Percentiles rank a stretch among this genome's conserved stretches.
Conservation (phyloP, 176 grass and related monocot genomes). For the Oryza nivara region DNA sequence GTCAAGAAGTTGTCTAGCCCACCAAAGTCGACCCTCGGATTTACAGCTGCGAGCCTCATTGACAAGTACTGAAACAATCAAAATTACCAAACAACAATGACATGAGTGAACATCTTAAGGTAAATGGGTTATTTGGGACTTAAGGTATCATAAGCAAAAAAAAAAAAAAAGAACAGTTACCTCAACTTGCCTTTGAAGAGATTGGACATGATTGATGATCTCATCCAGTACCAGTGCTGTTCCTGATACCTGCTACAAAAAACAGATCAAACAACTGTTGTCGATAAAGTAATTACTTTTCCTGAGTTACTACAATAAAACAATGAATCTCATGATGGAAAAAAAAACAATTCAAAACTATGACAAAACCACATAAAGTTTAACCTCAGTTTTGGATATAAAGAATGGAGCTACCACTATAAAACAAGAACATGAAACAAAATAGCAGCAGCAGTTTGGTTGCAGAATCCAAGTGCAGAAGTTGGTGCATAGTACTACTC, state of each 20-base stretch:
- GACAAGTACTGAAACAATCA: conserved; percentile 69
- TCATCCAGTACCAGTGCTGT: conserved; percentile 91
- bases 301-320: background rate
- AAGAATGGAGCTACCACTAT: background rate
- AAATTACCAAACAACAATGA: conserved; percentile 18
- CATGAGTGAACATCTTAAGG: background rate
- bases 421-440: background rate
- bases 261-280: background rate
- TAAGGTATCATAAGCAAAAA: conserved; percentile 10
- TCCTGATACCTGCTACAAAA: conserved; percentile 74
- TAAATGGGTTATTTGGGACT: background rate
- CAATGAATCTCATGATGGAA: background rate
- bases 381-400: background rate
- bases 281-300: background rate
- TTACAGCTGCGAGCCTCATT: conserved; percentile 87
- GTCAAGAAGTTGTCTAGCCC: conserved; percentile 74
- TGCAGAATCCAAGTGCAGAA: background rate
- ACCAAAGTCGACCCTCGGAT: conserved; percentile 77
- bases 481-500: conserved; percentile 1
- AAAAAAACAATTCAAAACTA: background rate
- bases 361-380: background rate
- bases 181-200: conserved; percentile 93
- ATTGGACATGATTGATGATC: conserved; percentile 98
- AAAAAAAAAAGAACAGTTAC: conserved; percentile 38
- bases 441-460: background rate